These are phyloP conservation scores for Phytophthora cryptogea DNA, from an alignment of 352 stramenopile genomes.

Conservation along the genomic window DNA sequence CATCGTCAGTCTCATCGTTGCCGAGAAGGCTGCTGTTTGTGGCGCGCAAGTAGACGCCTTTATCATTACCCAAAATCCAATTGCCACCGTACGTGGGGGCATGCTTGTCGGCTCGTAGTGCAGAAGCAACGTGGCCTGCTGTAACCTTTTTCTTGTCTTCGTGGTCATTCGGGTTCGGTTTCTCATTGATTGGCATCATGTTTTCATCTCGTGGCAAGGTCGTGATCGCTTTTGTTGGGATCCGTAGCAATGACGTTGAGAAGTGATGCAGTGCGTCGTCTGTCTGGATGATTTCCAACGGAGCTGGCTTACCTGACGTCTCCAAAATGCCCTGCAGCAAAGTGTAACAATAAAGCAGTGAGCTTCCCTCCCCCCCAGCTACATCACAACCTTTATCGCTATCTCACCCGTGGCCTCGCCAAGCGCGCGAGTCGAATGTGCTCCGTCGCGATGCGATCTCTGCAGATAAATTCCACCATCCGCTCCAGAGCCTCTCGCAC, in stretches of 20 bases:
- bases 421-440: conserved; percentile 35
- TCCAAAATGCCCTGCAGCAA: conserved; percentile 52
- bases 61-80: conserved; percentile 84
- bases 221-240: conserved; percentile 79
- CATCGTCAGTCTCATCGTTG: conserved; percentile 65
- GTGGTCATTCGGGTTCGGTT: conserved; percentile 23
- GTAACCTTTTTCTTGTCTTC: conserved; percentile 24
- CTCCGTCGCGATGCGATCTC: conserved; percentile 40
- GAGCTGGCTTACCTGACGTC: conserved; percentile 33
- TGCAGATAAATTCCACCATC: conserved; percentile 72
- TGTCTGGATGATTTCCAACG: conserved; percentile 59
- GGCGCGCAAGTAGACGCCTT: conserved; percentile 73
- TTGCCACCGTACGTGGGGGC: conserved; percentile 59
- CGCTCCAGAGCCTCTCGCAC: conserved; percentile 75
- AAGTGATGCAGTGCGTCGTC: conserved; percentile 68
- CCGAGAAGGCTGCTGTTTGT: conserved; percentile 75
- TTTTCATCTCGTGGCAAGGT: conserved; percentile 73
- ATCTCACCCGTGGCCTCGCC: conserved; percentile 29
- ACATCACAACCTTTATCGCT: background rate
- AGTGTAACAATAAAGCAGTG: conserved; percentile 1
- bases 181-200: conserved; percentile 48
- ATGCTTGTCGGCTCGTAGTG: conserved; percentile 17
- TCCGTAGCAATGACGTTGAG: conserved; percentile 65
- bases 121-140: background rate
- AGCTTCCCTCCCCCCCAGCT: background rate